Base-by-base conservation (phyloP, 805 yeast species). In the Ascoidea tarda region DNA sequence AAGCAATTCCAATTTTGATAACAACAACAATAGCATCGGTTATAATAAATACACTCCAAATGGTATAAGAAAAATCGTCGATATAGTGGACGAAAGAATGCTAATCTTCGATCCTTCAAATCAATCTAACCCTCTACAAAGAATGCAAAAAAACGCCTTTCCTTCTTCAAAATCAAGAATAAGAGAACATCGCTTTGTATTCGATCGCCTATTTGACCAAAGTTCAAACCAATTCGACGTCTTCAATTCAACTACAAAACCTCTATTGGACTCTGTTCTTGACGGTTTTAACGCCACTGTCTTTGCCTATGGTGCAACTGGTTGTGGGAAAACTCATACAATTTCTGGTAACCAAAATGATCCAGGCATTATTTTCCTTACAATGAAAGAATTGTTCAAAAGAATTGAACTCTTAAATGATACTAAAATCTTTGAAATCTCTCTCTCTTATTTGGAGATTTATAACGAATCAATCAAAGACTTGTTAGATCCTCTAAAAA, bases 261-360 rank as follows among this genome's bases (percentile, higher is more conserved):
- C 95, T 0, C 69, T 88, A 49, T 69, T 90, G 6, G 87, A 82
- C 55, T 76, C 82, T 46, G 81, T 88, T 0, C 64, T 90, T 47
- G 93, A 86, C 56, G 98, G 97, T 0, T 87, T 71, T 66, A 89
- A 91, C 64, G 83, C 96, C 5, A 88, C 96, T 0, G 87, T 90
- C 0, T 90, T 90, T 70, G 97, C 98, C 0, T 90, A 90, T 64
- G 98, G 98, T 1, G 95, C 98, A 33, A 90, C 98, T 0, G 98
- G 98, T 0, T 90, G 97, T 66, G 98, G 98, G n/a, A 90, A 90
- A 63, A 90, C 97, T 0, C 88, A 84, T 63, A 90, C 98, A 0
- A 85, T 90, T 38, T 77, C 84, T 63, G 96, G 96, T 0, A 76
- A 82, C 0, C 74, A 80, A 0, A 76, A 76, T 1, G 68, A 75